Conservation (phyloP, 1,139 yeast genomes). For the Debaryomyces fabryi region DNA sequence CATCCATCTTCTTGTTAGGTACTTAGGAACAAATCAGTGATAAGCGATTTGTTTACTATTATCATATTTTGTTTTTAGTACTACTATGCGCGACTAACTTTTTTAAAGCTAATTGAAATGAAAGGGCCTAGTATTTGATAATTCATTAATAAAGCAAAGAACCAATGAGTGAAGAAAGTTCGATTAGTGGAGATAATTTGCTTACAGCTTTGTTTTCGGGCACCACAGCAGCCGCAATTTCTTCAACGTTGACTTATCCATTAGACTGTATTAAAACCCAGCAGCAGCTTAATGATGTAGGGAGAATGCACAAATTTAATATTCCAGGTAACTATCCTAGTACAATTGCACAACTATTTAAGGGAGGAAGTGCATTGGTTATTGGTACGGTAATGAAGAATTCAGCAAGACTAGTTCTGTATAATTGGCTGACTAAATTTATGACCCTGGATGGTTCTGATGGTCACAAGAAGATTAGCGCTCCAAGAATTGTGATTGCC, state of each 20-base stretch:
- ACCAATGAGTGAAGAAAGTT: slow-evolving; percentile 2
- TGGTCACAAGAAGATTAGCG: slow-evolving; percentile 51
- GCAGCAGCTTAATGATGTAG: slow-evolving; percentile 58
- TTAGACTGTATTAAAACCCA: slow-evolving; percentile 81
- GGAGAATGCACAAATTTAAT: slow-evolving; percentile 40
- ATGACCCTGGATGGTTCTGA: slow-evolving; percentile 57
- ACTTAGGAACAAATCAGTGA: neutral
- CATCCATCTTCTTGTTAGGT: slow-evolving; percentile 1
- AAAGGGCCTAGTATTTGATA: neutral
- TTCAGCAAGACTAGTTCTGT: slow-evolving; percentile 68
- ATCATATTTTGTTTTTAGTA: neutral
- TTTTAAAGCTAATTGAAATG: neutral
- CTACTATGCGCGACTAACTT: slow-evolving; percentile 2
- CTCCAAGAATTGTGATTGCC: slow-evolving; percentile 77
- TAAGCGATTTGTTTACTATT: slow-evolving; percentile 5
- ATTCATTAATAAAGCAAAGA: neutral
- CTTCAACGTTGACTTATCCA: slow-evolving; percentile 78
- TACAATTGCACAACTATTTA: slow-evolving; percentile 51
- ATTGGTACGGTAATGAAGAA: slow-evolving; percentile 76
- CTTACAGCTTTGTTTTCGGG: slow-evolving; percentile 76
- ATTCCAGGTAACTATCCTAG: slow-evolving; percentile 44
- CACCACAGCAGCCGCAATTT: slow-evolving; percentile 70
- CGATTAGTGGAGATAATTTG: slow-evolving; percentile 32
- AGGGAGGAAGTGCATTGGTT: slow-evolving; percentile 82
- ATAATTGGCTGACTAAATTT: slow-evolving; percentile 75